Base-by-base conservation (phyloP, 192 early-diverging fungal species). In the Gaertneriomyces sp. region DNA sequence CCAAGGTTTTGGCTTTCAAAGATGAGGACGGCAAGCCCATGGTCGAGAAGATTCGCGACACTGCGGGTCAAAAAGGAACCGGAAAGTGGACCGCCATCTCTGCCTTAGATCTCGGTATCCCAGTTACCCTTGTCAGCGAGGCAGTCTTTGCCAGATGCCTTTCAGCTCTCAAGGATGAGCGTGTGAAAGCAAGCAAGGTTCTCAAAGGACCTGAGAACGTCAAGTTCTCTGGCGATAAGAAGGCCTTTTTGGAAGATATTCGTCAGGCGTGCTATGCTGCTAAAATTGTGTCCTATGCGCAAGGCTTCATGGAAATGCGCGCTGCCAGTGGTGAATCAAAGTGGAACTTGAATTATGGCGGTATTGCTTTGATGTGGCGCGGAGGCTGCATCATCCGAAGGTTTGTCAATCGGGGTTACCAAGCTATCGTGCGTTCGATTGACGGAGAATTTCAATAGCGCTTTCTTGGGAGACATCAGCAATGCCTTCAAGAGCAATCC, bases 311-410 rank as follows among this genome's bases (percentile, higher is more conserved):
- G 94, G 85, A 95, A 64, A 87, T 98, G 81, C 90, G 96, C 55
- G 92, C 94, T 83, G 94, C 93, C 52, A 92, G 92, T 74, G 86
- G 91, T 81, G 89, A 89, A 73, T 85, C 88, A 76, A 80, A 80
- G 57, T 98, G 96, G 96, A 86, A 96, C 79, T 82, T 98, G 70
- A 96, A 96, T 88, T 90, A 93, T 74, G 94, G 92, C 44, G 93
- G 92, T 56, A 98, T 98, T 80, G 94, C 96, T 54, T 81, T 98
- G 39, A 98, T 98, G 96, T 98, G 96, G 96, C 88, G 93, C 61
- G 96, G 96, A 61, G 96, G 96, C 49, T 98, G 96, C 85, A 98
- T 98, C 68, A 98, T 98, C 77, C 91, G 96, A 70, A 90, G 88
- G 63, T 81, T 19, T 39, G 9, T 60, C 12, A 49, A 49, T 10